Evolutionary conservation across 2,329 filamentous ascomycete genomes (phyloP), one percentile per base, ranked within the genome.

Genomic region (Alternaria rosae): DNA sequence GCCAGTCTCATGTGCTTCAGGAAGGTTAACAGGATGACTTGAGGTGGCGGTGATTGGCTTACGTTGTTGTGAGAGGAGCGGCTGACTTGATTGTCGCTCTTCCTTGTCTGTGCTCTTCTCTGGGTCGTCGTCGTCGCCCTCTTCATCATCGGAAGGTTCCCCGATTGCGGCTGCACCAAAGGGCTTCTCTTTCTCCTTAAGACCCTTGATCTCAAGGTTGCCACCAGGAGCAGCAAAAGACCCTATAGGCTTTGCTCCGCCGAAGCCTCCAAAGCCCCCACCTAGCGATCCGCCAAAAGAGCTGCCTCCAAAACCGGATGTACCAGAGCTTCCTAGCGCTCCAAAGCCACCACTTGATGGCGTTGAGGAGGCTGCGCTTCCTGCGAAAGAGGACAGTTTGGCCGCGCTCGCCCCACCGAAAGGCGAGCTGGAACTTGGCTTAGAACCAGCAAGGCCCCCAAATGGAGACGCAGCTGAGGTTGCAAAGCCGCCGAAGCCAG

Each of bases 91-190:
- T 15, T 66, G 69, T n/a, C 66, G 61, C 44, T 70, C 70, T 25
- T 82, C 79, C 21, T 81, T 81, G 35, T 58, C 57, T 6, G 62
- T 57, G 8, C 67, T 65, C 53, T 68, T 71, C 10, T 69, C 71
- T 7, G 62, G 51, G 15, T 66, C 67, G 6, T 70, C 67, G 8
- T 87, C 85, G 47, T 87, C 88, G 15, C 35, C 35, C 35, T 85
- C 85, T 15, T 84, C 82, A n/a, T 83, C 81, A 8, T 79, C 81
- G 9, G 85, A 85, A 42, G 88, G 87, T 3, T 82, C 85, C 61
- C 87, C 61, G 5, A 67, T 90, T 41, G 89, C 89, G 2, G 92
- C 87, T 12, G 92, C 91, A 30, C 93, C 93, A 75, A 97, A 95
- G 0, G 92, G 86, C 78, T 88, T 92, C 4, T 86, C 84, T 13